phyloP scores from a whole-genome alignment of 2,329 filamentous ascomycete genomes.

The Colletotrichum trifolii region DNA sequence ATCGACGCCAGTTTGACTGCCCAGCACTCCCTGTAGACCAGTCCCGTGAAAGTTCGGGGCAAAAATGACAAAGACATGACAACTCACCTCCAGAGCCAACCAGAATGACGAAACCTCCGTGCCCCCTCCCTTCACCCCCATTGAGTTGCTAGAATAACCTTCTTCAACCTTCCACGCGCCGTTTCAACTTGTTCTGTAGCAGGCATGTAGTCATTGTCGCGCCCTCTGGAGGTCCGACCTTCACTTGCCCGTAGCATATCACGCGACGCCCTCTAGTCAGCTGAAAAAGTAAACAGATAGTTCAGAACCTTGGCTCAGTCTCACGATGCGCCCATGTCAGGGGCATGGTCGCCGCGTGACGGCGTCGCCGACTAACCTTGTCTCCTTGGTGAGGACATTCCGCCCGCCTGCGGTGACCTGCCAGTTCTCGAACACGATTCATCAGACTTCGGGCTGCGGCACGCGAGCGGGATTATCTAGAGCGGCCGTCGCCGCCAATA shows the following conservation, averaged over 20 bases:
- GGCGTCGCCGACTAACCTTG: not conserved
- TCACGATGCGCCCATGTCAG: constrained; percentile 7
- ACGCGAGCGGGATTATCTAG: not conserved
- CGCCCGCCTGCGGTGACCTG: not conserved
- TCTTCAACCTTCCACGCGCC: constrained; percentile 17
- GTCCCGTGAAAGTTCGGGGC: constrained; percentile 2
- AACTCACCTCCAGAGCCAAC: constrained; percentile 2
- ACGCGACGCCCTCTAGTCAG: constrained; percentile 11
- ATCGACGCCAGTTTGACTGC: not conserved
- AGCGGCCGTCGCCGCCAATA: not conserved
- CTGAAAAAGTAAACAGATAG: constrained; percentile 4
- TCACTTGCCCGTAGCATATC: not conserved
- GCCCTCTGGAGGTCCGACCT: constrained; percentile 10
- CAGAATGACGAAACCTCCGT: not conserved
- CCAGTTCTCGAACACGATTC: not conserved
- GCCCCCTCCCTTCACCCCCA: not conserved
- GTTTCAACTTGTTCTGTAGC: constrained; percentile 29
- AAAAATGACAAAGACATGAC: constrained; percentile 22
- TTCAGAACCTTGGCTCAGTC: constrained; percentile 23
- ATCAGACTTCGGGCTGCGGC: not conserved
- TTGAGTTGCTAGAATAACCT: constrained; percentile 18
- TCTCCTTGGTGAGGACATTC: constrained; percentile 13
- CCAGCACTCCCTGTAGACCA: not conserved
- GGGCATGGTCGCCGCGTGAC: not conserved
- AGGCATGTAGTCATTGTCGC: constrained; percentile 9